phyloP scores from a whole-genome alignment of 441 rosid genomes.

The Manihot esculenta region DNA sequence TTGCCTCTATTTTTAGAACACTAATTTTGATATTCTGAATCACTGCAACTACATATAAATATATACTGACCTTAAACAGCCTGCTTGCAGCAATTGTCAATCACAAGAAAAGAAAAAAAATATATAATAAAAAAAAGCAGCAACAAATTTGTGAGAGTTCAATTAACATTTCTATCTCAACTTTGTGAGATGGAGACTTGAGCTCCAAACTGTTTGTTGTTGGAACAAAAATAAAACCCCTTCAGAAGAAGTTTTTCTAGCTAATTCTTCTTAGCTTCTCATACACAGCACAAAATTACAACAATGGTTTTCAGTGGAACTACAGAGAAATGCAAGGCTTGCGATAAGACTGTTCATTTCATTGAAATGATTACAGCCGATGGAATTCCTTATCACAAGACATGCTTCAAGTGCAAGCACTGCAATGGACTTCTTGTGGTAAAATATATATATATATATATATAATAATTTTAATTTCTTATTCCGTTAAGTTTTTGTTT shows the following conservation, averaged over 20 bases:
- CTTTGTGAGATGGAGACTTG: too few relatives aligned
- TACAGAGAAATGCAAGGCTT: constrained; percentile 59
- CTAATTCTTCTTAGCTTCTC: background rate
- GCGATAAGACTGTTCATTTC: constrained; percentile 54
- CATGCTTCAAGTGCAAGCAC: constrained; percentile 65
- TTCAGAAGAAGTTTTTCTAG: background rate
- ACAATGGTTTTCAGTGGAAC: constrained; percentile 48
- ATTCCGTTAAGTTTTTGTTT: too few relatives aligned
- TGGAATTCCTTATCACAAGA: constrained; percentile 56
- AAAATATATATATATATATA: too few relatives aligned
- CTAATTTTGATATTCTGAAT: background rate
- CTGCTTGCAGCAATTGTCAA: too few relatives aligned
- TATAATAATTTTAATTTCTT: background rate
- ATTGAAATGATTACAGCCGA: constrained; percentile 50
- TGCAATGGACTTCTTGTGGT: constrained; percentile 64
- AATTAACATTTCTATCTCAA: constrained; percentile 13
- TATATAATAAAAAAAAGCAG: too few relatives aligned
- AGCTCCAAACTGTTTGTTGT: background rate
- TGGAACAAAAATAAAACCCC: background rate
- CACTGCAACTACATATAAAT: background rate
- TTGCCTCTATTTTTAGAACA: constrained; percentile 1
- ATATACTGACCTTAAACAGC: background rate
- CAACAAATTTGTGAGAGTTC: constrained; percentile 6
- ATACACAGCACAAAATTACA: background rate
- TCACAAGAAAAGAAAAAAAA: background rate